Conservation (phyloP, 768 basidiomycete genomes). For the Antrodiella citrinella region DNA sequence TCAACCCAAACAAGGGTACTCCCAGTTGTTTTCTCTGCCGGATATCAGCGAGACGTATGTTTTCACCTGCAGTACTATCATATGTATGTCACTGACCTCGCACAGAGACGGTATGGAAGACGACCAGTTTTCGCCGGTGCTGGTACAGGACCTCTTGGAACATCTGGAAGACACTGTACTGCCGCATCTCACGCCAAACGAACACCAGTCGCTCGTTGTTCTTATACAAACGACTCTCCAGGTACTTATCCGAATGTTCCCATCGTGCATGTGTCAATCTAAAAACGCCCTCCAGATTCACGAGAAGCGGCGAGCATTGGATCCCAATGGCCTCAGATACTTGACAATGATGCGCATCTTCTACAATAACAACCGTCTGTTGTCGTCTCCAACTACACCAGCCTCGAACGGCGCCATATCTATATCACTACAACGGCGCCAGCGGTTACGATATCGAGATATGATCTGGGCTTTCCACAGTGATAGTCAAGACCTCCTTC, state of each 20-base stretch:
- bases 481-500: conserved; percentile 81
- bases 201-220: conserved; percentile 76
- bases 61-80: not conserved
- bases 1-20: conserved; percentile 33
- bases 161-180: conserved; percentile 55
- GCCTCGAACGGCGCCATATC: conserved; percentile 32
- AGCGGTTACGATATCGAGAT: conserved; percentile 85
- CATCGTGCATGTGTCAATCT: too few relatives aligned
- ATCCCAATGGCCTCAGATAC: conserved; percentile 89
- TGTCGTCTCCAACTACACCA: conserved; percentile 40
- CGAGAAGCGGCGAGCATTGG: conserved; percentile 83
- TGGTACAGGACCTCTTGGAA: conserved; percentile 55
- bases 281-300: conserved; percentile 54
- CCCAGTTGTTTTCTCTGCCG: conserved; percentile 43
- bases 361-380: conserved; percentile 72
- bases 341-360: conserved; percentile 89
- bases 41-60: conserved; percentile 40
- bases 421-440: conserved; percentile 49
- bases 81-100: not conserved
- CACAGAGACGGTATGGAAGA: conserved; percentile 40
- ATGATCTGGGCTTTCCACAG: conserved; percentile 98
- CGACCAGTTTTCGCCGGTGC: conserved; percentile 48
- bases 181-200: conserved; percentile 67
- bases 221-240: conserved; percentile 84
- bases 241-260: conserved; percentile 36